phyloP scores from a whole-genome alignment of 108 stramenopile genomes.

The Mayamaea pseudoterrestris region DNA sequence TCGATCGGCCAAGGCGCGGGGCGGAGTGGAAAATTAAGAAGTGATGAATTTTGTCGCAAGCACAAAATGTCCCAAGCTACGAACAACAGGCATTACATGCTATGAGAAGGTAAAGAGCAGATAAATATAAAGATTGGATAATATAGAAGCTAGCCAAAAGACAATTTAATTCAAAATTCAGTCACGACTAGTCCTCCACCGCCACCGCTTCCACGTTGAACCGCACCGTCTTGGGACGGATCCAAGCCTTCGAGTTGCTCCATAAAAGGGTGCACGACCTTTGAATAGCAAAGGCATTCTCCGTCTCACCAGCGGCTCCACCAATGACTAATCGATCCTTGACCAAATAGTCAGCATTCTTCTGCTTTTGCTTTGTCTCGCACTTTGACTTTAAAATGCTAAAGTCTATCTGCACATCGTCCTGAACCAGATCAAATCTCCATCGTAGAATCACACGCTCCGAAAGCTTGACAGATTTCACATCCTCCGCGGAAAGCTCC shows the following conservation, averaged over 20 bases:
- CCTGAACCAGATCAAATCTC: conserved; percentile 74
- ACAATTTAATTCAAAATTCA: not conserved
- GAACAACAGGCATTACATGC: too few relatives aligned
- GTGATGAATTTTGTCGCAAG: too few relatives aligned
- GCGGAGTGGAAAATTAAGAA: conserved; percentile 15
- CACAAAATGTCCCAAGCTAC: too few relatives aligned
- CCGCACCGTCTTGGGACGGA: conserved; percentile 70
- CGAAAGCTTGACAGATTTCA: conserved; percentile 21
- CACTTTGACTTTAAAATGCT: conserved; percentile 64
- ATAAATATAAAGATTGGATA: too few relatives aligned
- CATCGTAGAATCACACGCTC: conserved; percentile 65
- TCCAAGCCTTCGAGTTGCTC: conserved; percentile 78
- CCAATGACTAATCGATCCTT: conserved; percentile 47
- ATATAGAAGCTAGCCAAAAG: not conserved
- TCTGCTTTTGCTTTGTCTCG: conserved; percentile 30
- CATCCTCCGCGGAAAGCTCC: conserved; percentile 29
- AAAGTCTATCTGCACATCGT: conserved; percentile 52
- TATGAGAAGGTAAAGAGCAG: too few relatives aligned
- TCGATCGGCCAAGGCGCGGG: conserved; percentile 68
- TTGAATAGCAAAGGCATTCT: conserved; percentile 59
- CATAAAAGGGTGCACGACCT: conserved; percentile 71
- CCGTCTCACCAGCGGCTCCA: conserved; percentile 69
- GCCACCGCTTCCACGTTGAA: conserved; percentile 51
- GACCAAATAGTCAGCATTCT: conserved; percentile 39
- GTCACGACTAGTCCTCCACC: conserved; percentile 2